Base-by-base conservation (phyloP, 1,284 basidiomycete species). In the Fomitopsis schrenkii region DNA sequence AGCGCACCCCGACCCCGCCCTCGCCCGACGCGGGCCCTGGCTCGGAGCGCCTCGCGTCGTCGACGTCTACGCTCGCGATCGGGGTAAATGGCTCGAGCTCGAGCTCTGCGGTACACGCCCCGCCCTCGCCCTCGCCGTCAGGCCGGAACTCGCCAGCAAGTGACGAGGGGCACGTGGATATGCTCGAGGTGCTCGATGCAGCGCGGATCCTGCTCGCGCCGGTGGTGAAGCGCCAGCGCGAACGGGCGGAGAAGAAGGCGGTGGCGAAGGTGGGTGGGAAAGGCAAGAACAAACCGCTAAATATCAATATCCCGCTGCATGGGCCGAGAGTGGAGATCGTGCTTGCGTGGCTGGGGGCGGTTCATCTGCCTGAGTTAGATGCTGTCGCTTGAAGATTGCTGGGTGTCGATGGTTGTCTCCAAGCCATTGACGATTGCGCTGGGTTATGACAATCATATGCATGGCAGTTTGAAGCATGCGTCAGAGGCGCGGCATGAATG, bases 291-390 rank as follows among this genome's bases (percentile, higher is more conserved):
- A 87, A 85, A 72, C 74, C 81, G 30, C 65, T 83, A 61, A 81
- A 86, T 50, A 87, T 93, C 72, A 91, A 86, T 69, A 91, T 94
- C 59, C 90, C 91, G 10, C 75, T 93, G 64, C 89, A 92, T 74
- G 91, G 91, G 0, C 90, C 91, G 44, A 81, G 91, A 6, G 91
- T 93, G 53, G 91, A 94, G 74, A 80, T 93, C 61, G 80, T 92
- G 50, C 78, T 94, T 61, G 91, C 91, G 48, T 94, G 90, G 90
- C 74, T 94, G 61, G 88, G 80, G 22, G 90, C 88, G 17, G 87
- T 91, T 59, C 86, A 90, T 78, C 72, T 94, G 46, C 83, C 83
- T 9, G 88, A 90, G 68, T 71, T 91, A 67, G 90, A 91, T 60
- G 66, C 67, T 35, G 75, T 75, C 59, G 80, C 75, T 19, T 79